These are phyloP conservation scores for Lactarius sp. DNA, from an alignment of 768 basidiomycete genomes.

Conservation along the genomic window DNA sequence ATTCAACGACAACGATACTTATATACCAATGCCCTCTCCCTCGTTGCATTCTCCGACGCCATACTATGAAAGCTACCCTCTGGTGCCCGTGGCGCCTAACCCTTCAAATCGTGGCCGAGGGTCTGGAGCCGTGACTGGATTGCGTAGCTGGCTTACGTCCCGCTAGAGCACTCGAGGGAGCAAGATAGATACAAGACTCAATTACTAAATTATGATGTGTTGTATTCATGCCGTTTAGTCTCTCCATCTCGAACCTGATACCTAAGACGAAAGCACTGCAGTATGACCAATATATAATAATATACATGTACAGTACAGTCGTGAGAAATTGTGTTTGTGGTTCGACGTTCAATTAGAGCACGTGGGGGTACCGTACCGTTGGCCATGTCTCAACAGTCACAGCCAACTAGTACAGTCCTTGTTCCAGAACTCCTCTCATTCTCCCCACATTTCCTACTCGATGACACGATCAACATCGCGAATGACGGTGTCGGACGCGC, in stretches of 20 bases:
- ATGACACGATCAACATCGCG: conserved; percentile 81
- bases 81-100: not conserved
- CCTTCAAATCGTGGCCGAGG: not conserved
- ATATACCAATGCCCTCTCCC: not conserved
- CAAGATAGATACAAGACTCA: no score
- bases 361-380: not conserved
- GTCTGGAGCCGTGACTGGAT: no score
- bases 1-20: not conserved
- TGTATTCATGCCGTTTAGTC: not conserved
- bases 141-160: no score
- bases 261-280: no score
- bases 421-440: conserved; percentile 76
- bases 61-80: not conserved
- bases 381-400: conserved; percentile 3
- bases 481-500: conserved; percentile 75
- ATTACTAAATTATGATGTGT: no score
- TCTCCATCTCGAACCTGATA: not conserved
- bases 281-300: no score
- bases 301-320: no score
- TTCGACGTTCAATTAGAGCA: not conserved
- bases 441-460: conserved; percentile 77
- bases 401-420: conserved; percentile 41
- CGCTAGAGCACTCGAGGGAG: no score
- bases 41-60: not conserved
- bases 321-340: no score